Conservation (phyloP, 345 rosid species). For the Eucalyptus marginata region DNA sequence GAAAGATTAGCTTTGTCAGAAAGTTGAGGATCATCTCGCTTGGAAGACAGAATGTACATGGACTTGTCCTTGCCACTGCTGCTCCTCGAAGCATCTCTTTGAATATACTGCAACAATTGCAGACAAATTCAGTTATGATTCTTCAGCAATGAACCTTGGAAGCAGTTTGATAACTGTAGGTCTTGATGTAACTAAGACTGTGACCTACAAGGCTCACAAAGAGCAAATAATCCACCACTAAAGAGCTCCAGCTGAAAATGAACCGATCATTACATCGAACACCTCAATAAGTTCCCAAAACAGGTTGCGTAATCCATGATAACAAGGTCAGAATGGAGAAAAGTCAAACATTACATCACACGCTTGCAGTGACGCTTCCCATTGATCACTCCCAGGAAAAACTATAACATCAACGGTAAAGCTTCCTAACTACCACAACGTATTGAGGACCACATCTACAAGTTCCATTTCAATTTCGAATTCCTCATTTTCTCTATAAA, state of each 20-base stretch:
- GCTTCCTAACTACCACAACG: background rate
- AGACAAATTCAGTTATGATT: background rate
- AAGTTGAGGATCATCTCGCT: conserved; percentile 30
- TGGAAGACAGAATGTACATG: conserved; percentile 19
- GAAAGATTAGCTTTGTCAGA: conserved; percentile 22
- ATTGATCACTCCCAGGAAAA: background rate
- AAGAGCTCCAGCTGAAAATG: background rate
- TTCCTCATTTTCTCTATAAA: background rate
- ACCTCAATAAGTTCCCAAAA: background rate
- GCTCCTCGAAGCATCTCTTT: conserved; percentile 28
- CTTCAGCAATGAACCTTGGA: background rate
- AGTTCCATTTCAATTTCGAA: background rate
- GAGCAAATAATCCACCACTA: background rate
- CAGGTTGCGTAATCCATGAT: background rate
- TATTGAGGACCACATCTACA: background rate
- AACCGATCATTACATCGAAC: background rate
- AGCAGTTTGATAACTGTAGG: background rate
- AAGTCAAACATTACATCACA: background rate
- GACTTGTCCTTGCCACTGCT: conserved; percentile 37
- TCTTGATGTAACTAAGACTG: background rate
- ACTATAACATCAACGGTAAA: background rate
- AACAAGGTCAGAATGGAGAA: background rate
- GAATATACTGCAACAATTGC: conserved; percentile 33
- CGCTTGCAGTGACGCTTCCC: background rate
- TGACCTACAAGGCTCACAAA: background rate